Base-by-base conservation (phyloP, 2,329 filamentous ascomycete species). In the Alternaria panax region DNA sequence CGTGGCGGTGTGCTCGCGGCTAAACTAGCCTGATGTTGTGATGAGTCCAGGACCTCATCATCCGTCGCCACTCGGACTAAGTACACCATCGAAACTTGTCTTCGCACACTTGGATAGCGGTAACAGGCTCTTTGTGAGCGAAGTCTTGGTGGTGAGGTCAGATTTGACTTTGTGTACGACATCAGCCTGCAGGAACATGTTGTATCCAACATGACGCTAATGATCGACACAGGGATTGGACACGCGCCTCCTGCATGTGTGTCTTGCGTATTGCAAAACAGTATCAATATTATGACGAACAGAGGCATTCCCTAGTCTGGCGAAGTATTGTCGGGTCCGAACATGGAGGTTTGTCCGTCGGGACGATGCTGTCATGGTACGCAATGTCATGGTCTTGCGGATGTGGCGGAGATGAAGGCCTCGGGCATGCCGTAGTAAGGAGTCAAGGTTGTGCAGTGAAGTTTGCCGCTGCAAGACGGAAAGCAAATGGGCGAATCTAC, bases 401-500 rank as follows among this genome's bases (percentile, higher is more conserved):
- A 34, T 36, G 30, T 22, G 20, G 28, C 30, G 45, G 45, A 48
- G 1, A 25, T 48, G 28, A 36, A 7, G 20, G 16, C 25, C 20
- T 36, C 32, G 20, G 20, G 14, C 12, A 47, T 18, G 45, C 18
- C 11, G 18, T 32, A 32, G 28, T 1, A 22, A 4, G 12, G 28
- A n/a, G 16, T 4, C 45, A 30, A 47, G 28, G 34, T 34, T n/a
- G 28, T 7, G 12, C 4, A 2, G 14, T 32, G 18, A 8, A 7
- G 12, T 3, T 16, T 30, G 11, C 28, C 12, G n/a, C 14, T 27
- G 27, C 9, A 18, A 7, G 11, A 2, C 2, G 22, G 30, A 25
- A 7, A 11, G 38, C n/a, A 20, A 4, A 40, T 27, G 45, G 45
- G n/a, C n/a, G n/a, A 22, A 1, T 41, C 40, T 75, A 92, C 65